Percentiles rank a stretch among this genome's conserved stretches.
Evolutionary conservation across 352 stramenopile genomes (phyloP).

Genomic region (Phytophthora cajani): DNA sequence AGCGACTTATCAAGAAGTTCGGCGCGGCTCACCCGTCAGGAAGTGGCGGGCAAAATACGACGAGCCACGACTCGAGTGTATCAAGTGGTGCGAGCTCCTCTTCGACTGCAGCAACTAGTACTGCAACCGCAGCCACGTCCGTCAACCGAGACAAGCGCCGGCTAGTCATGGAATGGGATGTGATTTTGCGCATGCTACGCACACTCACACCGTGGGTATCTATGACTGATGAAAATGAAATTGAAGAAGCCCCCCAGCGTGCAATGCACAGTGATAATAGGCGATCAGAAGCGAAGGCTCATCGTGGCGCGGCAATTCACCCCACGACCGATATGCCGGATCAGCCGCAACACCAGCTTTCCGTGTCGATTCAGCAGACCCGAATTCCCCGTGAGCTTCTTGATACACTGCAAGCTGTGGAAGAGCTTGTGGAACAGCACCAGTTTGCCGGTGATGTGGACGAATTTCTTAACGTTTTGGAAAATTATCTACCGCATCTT

Average conservation of each 20-base stretch:
- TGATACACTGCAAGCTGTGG: constrained; percentile 76
- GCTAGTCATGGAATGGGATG: constrained; percentile 84
- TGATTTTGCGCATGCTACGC: constrained; percentile 83
- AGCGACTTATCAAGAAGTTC: constrained; percentile 90
- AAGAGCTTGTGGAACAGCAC: constrained; percentile 68
- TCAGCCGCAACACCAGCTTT: constrained; percentile 40
- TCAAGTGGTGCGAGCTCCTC: constrained; percentile 4
- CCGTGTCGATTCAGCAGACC: constrained; percentile 69
- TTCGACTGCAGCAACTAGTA: neutral
- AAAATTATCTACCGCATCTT: constrained; percentile 75
- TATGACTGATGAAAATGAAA: constrained; percentile 46
- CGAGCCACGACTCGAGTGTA: constrained; percentile 7
- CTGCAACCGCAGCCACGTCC: neutral
- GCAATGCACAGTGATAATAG: constrained; percentile 15
- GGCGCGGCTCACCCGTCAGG: constrained; percentile 32
- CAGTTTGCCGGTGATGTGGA: constrained; percentile 74
- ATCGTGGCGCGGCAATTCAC: constrained; percentile 21
- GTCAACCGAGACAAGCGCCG: constrained; percentile 34
- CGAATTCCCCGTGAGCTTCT: constrained; percentile 81
- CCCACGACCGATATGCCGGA: constrained; percentile 16
- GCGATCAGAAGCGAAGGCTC: constrained; percentile 14
- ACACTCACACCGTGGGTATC: constrained; percentile 76
- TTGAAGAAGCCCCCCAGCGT: constrained; percentile 33
- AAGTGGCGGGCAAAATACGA: constrained; percentile 15
- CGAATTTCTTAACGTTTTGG: constrained; percentile 78